Evolutionary conservation across 306 rosid species (phyloP).

Genomic region (Pterocarpus macrocarpus): DNA sequence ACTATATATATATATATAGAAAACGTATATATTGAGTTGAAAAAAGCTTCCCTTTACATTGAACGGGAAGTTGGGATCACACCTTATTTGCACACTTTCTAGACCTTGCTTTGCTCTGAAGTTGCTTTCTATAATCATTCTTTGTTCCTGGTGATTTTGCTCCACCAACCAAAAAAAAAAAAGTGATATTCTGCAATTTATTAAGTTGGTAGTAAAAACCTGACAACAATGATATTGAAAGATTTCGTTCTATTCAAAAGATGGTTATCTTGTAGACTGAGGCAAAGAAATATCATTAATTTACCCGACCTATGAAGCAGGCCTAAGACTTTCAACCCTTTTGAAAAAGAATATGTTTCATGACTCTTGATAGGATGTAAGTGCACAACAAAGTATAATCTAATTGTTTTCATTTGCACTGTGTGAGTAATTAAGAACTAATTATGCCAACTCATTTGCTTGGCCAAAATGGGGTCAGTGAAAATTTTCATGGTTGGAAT

Average conservation of each 20-base stretch:
- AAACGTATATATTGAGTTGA: too few relatives aligned
- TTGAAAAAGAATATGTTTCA: not conserved
- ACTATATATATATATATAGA: too few relatives aligned
- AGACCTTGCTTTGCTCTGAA: too few relatives aligned
- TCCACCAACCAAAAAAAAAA: too few relatives aligned
- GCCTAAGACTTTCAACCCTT: not conserved
- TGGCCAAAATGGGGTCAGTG: slow-evolving; percentile 19
- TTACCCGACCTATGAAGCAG: not conserved
- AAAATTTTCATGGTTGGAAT: not conserved
- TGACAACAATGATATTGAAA: not conserved
- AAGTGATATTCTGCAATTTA: too few relatives aligned
- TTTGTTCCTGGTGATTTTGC: too few relatives aligned
- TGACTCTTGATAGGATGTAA: not conserved
- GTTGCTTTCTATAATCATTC: too few relatives aligned
- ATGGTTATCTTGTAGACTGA: not conserved
- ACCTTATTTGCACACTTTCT: too few relatives aligned
- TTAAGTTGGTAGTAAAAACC: too few relatives aligned
- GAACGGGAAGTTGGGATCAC: too few relatives aligned
- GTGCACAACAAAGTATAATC: not conserved
- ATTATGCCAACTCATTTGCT: slow-evolving; percentile 8
- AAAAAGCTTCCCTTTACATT: too few relatives aligned
- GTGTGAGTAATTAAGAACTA: not conserved
- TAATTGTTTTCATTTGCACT: not conserved
- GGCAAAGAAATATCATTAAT: not conserved
- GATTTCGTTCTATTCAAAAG: slow-evolving; percentile 6